Conservation (phyloP, 768 basidiomycete genomes). For the Rickenella mellea region DNA sequence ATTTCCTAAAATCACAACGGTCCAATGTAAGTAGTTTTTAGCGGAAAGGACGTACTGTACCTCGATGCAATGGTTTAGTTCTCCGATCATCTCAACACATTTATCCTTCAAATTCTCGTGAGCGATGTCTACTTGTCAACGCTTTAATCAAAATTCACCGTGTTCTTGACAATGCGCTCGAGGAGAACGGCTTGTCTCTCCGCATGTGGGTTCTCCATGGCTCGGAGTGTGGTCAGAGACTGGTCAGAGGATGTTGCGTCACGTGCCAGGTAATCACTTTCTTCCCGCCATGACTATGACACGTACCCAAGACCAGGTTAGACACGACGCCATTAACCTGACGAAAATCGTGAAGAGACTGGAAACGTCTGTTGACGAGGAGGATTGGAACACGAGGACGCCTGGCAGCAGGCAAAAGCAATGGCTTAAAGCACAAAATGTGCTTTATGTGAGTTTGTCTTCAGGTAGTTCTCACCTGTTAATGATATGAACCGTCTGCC, state of each 20-base stretch:
- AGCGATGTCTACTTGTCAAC: not conserved
- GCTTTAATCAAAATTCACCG: constrained; percentile 38
- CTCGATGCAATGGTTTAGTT: constrained; percentile 83
- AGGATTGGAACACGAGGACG: constrained; percentile 27
- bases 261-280: not conserved
- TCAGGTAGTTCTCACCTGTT: not conserved
- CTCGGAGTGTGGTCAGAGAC: not conserved
- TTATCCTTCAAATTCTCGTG: constrained; percentile 52
- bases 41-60: constrained; percentile 24
- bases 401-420: constrained; percentile 15
- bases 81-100: constrained; percentile 83
- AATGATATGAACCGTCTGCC: not conserved
- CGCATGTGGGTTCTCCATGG: constrained; percentile 93
- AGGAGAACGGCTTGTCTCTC: constrained; percentile 86
- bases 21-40: not conserved
- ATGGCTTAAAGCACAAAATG: constrained; percentile 48
- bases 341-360: constrained; percentile 49
- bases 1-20: constrained; percentile 48
- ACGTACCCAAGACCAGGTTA: constrained; percentile 3
- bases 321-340: constrained; percentile 64
- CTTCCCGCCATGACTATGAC: not conserved
- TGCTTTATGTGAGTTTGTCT: constrained; percentile 40
- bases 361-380: constrained; percentile 38
- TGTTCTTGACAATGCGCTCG: constrained; percentile 85
- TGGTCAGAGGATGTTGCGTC: not conserved